A percentile compares a stretch with the other conserved stretches of the same genome.
Conservation (phyloP, 202 grass and related monocot species). For the Panicum virgatum region DNA sequence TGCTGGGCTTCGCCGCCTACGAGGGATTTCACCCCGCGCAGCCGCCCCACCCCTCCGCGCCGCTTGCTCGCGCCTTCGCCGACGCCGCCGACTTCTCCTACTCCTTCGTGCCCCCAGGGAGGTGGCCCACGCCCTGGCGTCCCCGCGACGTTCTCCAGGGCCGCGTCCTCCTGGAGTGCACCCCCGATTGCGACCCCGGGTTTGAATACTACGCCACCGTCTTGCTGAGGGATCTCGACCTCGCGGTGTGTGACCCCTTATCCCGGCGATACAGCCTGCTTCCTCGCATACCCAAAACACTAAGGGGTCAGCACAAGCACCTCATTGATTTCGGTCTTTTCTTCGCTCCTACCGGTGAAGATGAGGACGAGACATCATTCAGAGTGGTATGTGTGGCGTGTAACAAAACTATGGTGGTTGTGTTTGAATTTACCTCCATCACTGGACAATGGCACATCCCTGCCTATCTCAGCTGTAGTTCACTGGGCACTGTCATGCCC, state of each 20-base stretch:
- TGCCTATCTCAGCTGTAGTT: background rate
- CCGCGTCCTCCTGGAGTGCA: slow-evolving; percentile 24
- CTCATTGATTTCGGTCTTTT: background rate
- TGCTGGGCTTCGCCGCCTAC: background rate
- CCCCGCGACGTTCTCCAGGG: background rate
- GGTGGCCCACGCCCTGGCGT: slow-evolving; percentile 1
- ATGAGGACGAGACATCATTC: background rate
- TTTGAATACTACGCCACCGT: background rate
- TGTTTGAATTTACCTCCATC: background rate
- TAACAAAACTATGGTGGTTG: background rate
- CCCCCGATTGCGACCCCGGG: background rate
- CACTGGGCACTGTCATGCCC: background rate
- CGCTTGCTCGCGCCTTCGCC: background rate
- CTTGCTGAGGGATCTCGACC: background rate
- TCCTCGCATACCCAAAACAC: background rate
- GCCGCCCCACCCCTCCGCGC: background rate
- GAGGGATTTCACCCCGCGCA: slow-evolving; percentile 13
- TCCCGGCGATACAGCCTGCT: slow-evolving; percentile 4
- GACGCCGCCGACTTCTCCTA: background rate
- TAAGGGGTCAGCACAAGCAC: background rate
- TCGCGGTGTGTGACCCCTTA: slow-evolving; percentile 9
- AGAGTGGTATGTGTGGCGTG: background rate
- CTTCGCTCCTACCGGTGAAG: background rate
- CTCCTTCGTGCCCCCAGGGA: background rate
- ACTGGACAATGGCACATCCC: background rate